These are phyloP conservation scores for Quercus robur DNA, from an alignment of 306 rosid species.

Conservation along the genomic window DNA sequence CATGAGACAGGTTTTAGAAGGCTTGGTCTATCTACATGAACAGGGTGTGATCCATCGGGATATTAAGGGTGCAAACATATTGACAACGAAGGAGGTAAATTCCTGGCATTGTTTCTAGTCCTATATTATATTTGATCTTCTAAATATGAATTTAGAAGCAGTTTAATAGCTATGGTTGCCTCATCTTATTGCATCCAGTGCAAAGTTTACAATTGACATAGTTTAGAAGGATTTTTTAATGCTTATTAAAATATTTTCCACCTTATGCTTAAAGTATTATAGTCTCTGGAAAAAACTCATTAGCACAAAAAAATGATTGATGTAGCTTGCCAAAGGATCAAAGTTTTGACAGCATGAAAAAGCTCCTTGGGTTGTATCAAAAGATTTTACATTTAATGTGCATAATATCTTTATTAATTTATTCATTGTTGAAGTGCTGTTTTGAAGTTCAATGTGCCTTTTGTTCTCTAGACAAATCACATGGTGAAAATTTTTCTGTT, in stretches of 20 bases:
- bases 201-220: background rate
- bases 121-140: background rate
- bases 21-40: conserved; percentile 96
- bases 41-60: conserved; percentile 99
- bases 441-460: background rate
- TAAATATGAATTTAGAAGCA: background rate
- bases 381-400: background rate
- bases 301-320: background rate
- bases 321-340: background rate
- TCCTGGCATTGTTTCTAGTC: background rate
- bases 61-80: conserved; percentile 97
- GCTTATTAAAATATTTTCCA: background rate
- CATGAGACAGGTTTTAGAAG: conserved; percentile 86
- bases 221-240: background rate
- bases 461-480: background rate
- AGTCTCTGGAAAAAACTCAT: background rate
- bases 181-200: background rate
- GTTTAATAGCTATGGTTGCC: background rate
- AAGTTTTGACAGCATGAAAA: background rate
- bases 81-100: conserved; percentile 94
- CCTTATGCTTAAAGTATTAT: background rate
- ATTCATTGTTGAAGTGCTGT: background rate
- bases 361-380: background rate
- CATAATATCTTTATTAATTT: background rate
- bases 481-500: background rate